Conservation (phyloP, 805 yeast species). For the Saccharomyces jurei region DNA sequence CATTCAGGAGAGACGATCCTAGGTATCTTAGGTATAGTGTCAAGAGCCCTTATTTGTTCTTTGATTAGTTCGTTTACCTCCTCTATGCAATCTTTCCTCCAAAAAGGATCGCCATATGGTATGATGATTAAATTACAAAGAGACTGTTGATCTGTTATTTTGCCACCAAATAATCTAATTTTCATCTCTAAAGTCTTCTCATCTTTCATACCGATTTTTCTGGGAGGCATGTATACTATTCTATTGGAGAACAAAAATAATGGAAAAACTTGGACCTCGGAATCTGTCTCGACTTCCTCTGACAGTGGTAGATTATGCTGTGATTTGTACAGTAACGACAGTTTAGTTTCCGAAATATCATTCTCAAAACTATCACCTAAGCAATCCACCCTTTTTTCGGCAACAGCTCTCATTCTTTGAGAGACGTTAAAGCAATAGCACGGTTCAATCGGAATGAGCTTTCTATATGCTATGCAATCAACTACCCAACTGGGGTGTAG, state of each 20-base stretch:
- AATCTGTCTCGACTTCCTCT: neutral
- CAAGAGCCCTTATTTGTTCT: neutral
- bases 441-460: conserved; percentile 51
- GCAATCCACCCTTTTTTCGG: conserved; percentile 39
- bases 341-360: conserved; percentile 8
- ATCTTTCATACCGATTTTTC: conserved; percentile 4
- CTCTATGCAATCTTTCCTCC: neutral
- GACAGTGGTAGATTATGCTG: neutral
- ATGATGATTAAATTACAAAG: conserved; percentile 37
- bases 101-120: conserved; percentile 8
- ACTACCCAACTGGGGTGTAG: conserved; percentile 64
- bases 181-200: conserved; percentile 13
- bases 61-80: neutral
- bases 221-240: conserved; percentile 27
- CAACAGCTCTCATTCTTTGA: conserved; percentile 18
- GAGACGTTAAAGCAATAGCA: conserved; percentile 43
- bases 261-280: conserved; percentile 12
- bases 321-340: conserved; percentile 2
- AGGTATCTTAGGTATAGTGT: conserved; percentile 18
- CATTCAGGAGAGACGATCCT: conserved; percentile 33
- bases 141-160: conserved; percentile 20
- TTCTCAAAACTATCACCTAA: conserved; percentile 53
- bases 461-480: conserved; percentile 38
- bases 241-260: conserved; percentile 33
- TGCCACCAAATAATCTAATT: conserved; percentile 41